Conservation (phyloP, 805 yeast genomes). For the Sugiyamaella floridensis region DNA sequence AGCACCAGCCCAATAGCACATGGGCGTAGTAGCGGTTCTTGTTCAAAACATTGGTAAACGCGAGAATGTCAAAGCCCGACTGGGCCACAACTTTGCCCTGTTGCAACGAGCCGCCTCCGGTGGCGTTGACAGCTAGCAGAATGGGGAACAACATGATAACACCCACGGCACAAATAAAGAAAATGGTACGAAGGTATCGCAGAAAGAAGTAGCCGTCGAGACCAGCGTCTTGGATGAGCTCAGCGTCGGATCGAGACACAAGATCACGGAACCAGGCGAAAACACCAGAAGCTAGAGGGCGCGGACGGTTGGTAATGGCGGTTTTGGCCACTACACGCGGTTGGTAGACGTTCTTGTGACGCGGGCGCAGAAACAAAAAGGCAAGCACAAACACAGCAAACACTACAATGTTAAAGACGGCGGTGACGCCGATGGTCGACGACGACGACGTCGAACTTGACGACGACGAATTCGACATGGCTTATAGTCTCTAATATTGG, state of each 20-base stretch:
- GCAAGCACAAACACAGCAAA: constrained; percentile 53
- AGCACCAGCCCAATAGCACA: constrained; percentile 72
- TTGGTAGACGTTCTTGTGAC: constrained; percentile 67
- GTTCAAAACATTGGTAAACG: constrained; percentile 66
- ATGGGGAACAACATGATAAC: constrained; percentile 52
- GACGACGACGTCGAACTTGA: constrained; percentile 45
- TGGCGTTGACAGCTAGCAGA: constrained; percentile 77
- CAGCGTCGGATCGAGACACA: constrained; percentile 59
- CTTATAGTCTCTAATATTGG: neutral
- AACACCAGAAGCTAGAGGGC: constrained; percentile 63
- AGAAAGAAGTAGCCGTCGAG: constrained; percentile 90
- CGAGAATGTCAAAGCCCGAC: constrained; percentile 64
- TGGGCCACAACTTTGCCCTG: constrained; percentile 45
- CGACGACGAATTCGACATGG: neutral
- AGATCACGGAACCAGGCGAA: constrained; percentile 64
- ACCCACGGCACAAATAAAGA: constrained; percentile 49
- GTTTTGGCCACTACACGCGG: constrained; percentile 68
- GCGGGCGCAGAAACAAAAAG: constrained; percentile 62
- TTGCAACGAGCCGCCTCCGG: constrained; percentile 32
- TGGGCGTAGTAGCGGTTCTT: constrained; percentile 76
- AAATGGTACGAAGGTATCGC: constrained; percentile 61
- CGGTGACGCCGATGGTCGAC: constrained; percentile 64
- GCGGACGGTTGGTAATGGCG: constrained; percentile 47
- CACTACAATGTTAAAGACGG: constrained; percentile 59
- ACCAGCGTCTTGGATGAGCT: constrained; percentile 80